Evolutionary conservation across 106 monocot species (phyloP), one percentile per base, ranked within the genome.

Genomic region (Acorus calamus): DNA sequence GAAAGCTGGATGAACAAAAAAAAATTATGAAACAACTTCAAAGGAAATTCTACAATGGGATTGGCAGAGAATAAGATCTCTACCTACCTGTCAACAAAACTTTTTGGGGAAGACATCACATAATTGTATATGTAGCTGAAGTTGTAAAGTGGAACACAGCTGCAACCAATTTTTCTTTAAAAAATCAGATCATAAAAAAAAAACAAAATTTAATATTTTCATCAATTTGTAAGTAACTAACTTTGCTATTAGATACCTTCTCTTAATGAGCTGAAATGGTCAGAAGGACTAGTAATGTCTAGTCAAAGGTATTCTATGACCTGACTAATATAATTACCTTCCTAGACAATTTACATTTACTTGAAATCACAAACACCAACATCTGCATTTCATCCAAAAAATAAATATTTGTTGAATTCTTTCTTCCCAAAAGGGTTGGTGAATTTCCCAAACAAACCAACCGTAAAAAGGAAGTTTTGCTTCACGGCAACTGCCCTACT

Each of bases 111-210:
- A 73, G 85, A 82, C 80, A 81, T 85, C 83, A 96, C 63, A 66
- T 96, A 96, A 63, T 64, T 71, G 62, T 96, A 96, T 61, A 75
- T 74, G 63, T 80, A 91, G 56, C 76, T 91, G 83, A 91, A 91
- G 79, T 91, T 88, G 80, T 96, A 88, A 67, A 91, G 82, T 44
- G 96, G 96, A 64, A 91, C 80, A 71, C 96, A 96, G 48, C 96
- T 96, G 87, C 78, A 83, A 57, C 49, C 73, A 63, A 73, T 6
- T 28, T 28, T 28, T 28, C 28, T 28, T 28, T 28, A 28, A 61
- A 6, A 53, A 11, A 55, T 54, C 63, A 72, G 53, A 9, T 46
- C 8, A 14, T 53, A 62, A 62, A 62, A 13, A 62, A 47, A 54
- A 55, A 8, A 47, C 2, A 4, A 14, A 55, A 49, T 63, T 13